Evolutionary conservation across 2,329 filamentous ascomycete genomes (phyloP), one percentile per base, ranked within the genome.

Genomic region (Atkinsonella hypoxylon): DNA sequence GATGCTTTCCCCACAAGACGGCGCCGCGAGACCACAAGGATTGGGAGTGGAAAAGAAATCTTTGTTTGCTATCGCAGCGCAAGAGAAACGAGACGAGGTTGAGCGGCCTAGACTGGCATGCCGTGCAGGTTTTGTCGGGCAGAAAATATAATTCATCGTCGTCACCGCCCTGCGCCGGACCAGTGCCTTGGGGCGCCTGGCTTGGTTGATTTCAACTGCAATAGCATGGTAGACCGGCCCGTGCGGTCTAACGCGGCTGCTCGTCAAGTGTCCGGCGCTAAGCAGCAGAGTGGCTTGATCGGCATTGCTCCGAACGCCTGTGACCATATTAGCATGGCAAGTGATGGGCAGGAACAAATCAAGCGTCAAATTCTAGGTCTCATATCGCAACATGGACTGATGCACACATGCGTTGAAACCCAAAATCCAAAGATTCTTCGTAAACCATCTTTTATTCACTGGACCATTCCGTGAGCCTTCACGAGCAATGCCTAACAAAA

Each of bases 121-220:
- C 20, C 20, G 31, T 44, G 51, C 55, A 56, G 54, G 53, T 58
- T 56, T 58, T 53, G 56, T 59, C 57, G 59, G 61, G 61, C 61
- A 62, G 60, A 62, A 62, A 62, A 61, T 55, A 22, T n/a, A 56
- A 58, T 57, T 57, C 47, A 56, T 53, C 49, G 45, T 51, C 52
- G 60, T 59, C 61, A 62, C 61, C 61, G 61, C 61, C 60, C 54
- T 51, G 50, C 32, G 41, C 42, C 34, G 12, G 48, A 13, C 32
- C 20, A 22, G 20, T 22, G 20, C 20, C 20, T 22, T 22, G 3
- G 5, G 20, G 20, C 20, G 20, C 20, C 15, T 40, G 34, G 32
- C 20, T 42, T 15, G 40, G 15, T 11, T 38, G 47, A 17, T 34
- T 30, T 17, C 26, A 5, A 22, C 5, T 43, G 47, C n/a, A 41